Base-by-base conservation (phyloP, 2,329 filamentous ascomycete species). In the Albifimbria verrucaria region DNA sequence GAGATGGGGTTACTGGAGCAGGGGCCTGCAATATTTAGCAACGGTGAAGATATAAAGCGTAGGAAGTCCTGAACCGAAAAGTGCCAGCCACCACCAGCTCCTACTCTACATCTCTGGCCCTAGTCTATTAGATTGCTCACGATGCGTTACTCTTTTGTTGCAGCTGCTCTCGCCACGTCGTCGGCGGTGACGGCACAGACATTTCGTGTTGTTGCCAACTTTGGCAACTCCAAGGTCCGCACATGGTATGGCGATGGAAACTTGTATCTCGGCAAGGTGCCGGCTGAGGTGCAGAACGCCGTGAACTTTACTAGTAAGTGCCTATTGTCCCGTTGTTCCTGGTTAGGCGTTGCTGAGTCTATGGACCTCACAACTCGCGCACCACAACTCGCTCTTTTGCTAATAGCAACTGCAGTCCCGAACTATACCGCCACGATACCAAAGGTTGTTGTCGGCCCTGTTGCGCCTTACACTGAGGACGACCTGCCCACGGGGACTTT, bases 211-310 rank as follows among this genome's bases (percentile, higher is more conserved):
- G 22, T 44, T 6, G 49, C 42, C 12, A 17, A 51, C 42, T n/a
- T 48, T n/a, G 48, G 48, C 20, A 21, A 20, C 22, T 45, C 22
- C 18, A 15, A 23, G 21, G 10, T 26, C 32, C 48, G 49, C 7
- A 49, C 49, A 7, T 54, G 45, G 43, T 54, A 54, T 43, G 52
- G 42, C 20, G 52, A 54, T 24, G 52, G 52, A 17, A 42, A 54
- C 49, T 11, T 54, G 28, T 54, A 51, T 25, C 36, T 54, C 7
- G 52, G 52, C n/a, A 10, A 25, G 5, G 4, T 32, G 15, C 28
- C 51, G 17, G 49, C 52, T 22, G 28, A 9, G 12, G 42, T 54
- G 6, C 3, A 25, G 20, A 54, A 48, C 44, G 28, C 49, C 9
- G 11, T 51, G 26, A 52, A 52, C 45, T 52, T 48, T 23, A 52